Base-by-base conservation (phyloP, 2,329 filamentous ascomycete genomes). In the Clonostachys rhizophaga region DNA sequence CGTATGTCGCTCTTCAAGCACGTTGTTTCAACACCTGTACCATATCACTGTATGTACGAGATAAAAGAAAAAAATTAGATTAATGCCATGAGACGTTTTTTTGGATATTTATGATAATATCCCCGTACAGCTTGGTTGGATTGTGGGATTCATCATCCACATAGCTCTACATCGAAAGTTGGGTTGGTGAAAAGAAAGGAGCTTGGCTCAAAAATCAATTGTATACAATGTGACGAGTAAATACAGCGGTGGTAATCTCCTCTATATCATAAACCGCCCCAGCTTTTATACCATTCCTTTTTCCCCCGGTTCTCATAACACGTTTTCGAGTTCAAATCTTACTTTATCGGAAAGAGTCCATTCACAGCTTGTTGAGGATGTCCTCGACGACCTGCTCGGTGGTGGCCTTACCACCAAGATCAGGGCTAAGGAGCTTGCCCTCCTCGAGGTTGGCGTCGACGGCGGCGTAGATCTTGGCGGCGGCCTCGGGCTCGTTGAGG, bases 401-500 rank as follows among this genome's bases (percentile, higher is more conserved):
- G 55, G 80, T 87, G 43, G 91, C 89, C 58, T 78, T 87, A 42
- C 94, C 94, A 46, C 94, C 92, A 63, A 99, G 77, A 64, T 99
- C 94, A 17, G 94, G 94, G 62, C 82, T 94, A 54, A 97, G 69
- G 53, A 91, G 75, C 71, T 78, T 86, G 51, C 84, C 91, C 62
- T 94, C 91, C 65, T 86, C 86, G 34, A 99, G 72, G 66, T 94
- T 95, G 40, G 76, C 91, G 69, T 99, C 94, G 20, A 97, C 91
- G 18, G 94, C 94, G 50, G 83, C 79, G 68, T 97, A 96, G 59
- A 99, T 95, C 72, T 78, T 84, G 33, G 88, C 90, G 34, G 94
- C 94, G 17, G 94, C 94, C 52, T 81, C 75, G 69, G 91, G 86
- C 74, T 95, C 85, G 53, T 90, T 84, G 54, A 97, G 75, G 70